Evolutionary conservation across 129 eudicot genomes (phyloP).

Genomic region (Ambrosia artemisiifolia): DNA sequence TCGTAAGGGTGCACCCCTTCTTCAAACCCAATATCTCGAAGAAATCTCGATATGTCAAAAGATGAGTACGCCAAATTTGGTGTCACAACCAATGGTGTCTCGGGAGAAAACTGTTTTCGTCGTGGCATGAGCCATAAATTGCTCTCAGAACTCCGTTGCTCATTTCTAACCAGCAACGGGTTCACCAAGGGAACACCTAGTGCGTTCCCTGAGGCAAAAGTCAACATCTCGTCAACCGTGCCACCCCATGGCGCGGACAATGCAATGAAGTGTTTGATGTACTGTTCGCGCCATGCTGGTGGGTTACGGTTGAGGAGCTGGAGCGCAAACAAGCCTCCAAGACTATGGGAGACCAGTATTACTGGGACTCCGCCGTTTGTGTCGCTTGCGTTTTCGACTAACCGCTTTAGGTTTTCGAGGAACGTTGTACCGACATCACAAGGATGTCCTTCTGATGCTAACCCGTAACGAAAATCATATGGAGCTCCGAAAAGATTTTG

Average conservation of each 20-base stretch:
- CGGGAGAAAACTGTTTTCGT: conserved; percentile 28
- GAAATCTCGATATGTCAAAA: conserved; percentile 44
- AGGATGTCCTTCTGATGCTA: conserved; percentile 76
- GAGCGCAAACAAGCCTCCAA: conserved; percentile 68
- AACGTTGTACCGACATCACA: conserved; percentile 46
- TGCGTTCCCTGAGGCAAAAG: conserved; percentile 82
- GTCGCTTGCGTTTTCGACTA: conserved; percentile 60
- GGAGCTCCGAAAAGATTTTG: conserved; percentile 82
- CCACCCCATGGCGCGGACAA: conserved; percentile 90
- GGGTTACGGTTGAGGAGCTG: conserved; percentile 62
- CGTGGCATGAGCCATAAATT: conserved; percentile 89
- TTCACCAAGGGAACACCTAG: conserved; percentile 75
- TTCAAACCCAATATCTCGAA: conserved; percentile 61
- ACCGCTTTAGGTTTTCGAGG: conserved; percentile 52
- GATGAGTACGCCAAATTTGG: conserved; percentile 48
- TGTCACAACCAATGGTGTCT: conserved; percentile 47
- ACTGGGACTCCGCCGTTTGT: conserved; percentile 57
- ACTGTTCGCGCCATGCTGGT: conserved; percentile 53
- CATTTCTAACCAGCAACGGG: conserved; percentile 70
- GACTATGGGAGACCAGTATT: conserved; percentile 74
- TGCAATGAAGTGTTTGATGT: conserved; percentile 71
- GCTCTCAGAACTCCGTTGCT: conserved; percentile 79
- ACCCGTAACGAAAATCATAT: conserved; percentile 82
- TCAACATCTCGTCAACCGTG: conserved; percentile 65
- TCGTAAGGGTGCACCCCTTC: conserved; percentile 63